Base-by-base conservation (phyloP, 2,329 filamentous ascomycete species). In the Colletotrichum sp. region DNA sequence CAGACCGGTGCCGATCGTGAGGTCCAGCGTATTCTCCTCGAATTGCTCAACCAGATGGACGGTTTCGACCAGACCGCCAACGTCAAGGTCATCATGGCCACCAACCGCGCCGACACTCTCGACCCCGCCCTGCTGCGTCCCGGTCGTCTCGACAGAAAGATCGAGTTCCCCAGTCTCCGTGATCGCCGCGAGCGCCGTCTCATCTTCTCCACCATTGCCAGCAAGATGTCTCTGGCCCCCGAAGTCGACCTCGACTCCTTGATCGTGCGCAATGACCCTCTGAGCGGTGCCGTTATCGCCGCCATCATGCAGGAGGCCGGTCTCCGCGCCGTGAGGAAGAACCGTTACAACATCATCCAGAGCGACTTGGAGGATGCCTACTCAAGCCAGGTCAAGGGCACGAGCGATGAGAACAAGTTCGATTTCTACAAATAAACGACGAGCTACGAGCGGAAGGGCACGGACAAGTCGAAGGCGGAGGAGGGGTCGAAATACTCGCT, bases 11-110 rank as follows among this genome's bases (percentile, higher is more conserved):
- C 97, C 79, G 97, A 99, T 84, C 93, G 97, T 88, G 97, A 99
- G 87, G 97, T 99, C 19, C 97, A 99, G 89, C 96, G 97, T 90
- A 99, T 99, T 82, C 90, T 99, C 76, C 93, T 99, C 77, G 97
- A 99, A 86, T 89, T 99, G 80, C 93, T 99, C 79, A 99, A 99
- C 88, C 97, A 99, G 88, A 99, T 99, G 97, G 97, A 99, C 85
- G 97, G 97, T 79, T 99, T 99, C 89, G 97, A 99, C 86, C 97
- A 99, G 87, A 98, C 96, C 1, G 95, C 95, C 85, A 99, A 99
- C 86, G 97, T 99, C 87, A 99, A 99, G 89, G 97, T 99, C 84
- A 99, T 99, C 88, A 99, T 99, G 97, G 97, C 97, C 80, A 99
- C 97, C 80, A 99, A 99, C 89, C 94, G 97, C 84, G 96, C 97